Evolutionary conservation across 345 rosid species (phyloP).

Genomic region (Ricinus communis): DNA sequence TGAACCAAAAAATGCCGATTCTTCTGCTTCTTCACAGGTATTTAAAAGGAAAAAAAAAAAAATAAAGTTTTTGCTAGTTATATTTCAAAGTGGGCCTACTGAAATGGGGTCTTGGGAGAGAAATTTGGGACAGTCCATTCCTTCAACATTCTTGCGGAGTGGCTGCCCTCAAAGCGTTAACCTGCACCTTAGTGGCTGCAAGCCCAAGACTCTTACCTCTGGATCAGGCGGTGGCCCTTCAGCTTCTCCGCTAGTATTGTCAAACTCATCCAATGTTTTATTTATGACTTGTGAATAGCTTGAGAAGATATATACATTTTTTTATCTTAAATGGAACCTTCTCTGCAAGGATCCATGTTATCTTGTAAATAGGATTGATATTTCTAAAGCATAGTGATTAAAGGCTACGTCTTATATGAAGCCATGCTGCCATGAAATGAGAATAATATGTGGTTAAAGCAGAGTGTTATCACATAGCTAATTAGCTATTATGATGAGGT

Average conservation of each 20-base stretch:
- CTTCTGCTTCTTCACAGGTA: constrained; percentile 79
- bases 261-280: not conserved
- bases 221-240: not conserved
- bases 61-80: not conserved
- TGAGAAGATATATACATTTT: not conserved
- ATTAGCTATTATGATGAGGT: not conserved
- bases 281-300: no score
- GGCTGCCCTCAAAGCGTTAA: not conserved
- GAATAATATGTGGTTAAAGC: no score
- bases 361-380: not conserved
- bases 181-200: not conserved
- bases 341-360: not conserved
- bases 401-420: not conserved
- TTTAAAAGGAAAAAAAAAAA: no score
- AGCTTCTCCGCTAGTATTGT: not conserved
- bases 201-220: not conserved
- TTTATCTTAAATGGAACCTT: not conserved
- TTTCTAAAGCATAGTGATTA: not conserved
- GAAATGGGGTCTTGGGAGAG: not conserved
- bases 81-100: not conserved
- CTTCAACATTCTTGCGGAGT: not conserved
- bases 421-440: not conserved
- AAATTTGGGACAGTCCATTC: not conserved
- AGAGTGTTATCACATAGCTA: not conserved
- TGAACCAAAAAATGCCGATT: constrained; percentile 78